These are phyloP conservation scores for Oxalis stricta DNA, from an alignment of 441 rosid species.

Conservation along the genomic window DNA sequence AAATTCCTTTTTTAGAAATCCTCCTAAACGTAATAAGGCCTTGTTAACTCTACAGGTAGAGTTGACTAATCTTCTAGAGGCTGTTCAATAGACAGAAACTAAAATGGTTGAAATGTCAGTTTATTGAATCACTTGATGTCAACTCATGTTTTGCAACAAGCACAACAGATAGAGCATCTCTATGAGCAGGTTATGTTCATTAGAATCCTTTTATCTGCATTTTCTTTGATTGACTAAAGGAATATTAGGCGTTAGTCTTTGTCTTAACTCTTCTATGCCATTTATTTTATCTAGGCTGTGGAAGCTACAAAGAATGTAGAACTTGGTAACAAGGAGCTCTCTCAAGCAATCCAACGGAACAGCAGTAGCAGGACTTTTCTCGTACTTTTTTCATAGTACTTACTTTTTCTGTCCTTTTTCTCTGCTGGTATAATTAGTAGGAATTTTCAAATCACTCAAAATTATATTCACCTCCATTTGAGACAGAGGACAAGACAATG, in stretches of 20 bases:
- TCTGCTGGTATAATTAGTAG: constrained; percentile 66
- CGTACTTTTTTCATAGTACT: constrained; percentile 69
- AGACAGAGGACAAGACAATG: background rate
- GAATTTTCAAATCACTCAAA: too few species aligned
- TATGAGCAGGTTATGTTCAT: constrained; percentile 97
- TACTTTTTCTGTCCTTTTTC: constrained; percentile 77
- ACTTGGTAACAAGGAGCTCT: constrained; percentile 44
- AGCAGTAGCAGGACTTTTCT: constrained; percentile 91
- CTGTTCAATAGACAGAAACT: constrained; percentile 81
- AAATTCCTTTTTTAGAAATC: background rate
- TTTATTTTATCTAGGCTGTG: constrained; percentile 19
- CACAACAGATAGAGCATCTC: constrained; percentile 71
- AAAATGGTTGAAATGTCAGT: constrained; percentile 99
- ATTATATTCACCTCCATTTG: background rate
- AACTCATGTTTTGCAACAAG: constrained; percentile 87
- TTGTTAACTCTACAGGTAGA: constrained; percentile 44
- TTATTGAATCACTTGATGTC: constrained; percentile 86
- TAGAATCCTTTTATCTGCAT: background rate
- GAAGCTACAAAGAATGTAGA: constrained; percentile 44
- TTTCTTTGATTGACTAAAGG: background rate
- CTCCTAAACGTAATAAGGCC: constrained; percentile 4
- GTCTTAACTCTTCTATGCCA: background rate
- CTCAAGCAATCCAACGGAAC: constrained; percentile 66
- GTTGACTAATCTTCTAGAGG: constrained; percentile 70
- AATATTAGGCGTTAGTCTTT: background rate